A percentile compares a stretch with the other conserved stretches of the same genome.
Evolutionary conservation across 192 early-diverging fungal genomes (phyloP).

Genomic region (Piromyces finnis): DNA sequence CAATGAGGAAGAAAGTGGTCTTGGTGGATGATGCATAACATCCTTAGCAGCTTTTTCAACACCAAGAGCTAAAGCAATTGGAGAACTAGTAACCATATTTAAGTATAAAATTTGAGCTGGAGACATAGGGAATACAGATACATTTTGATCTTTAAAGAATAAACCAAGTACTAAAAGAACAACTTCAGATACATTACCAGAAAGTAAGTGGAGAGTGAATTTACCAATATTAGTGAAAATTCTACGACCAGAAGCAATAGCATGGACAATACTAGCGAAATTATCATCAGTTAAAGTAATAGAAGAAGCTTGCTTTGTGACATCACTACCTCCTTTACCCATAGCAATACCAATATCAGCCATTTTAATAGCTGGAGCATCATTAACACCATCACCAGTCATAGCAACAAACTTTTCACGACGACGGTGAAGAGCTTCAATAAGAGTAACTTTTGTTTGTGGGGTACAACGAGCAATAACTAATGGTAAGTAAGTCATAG

Average conservation of each 20-base stretch:
- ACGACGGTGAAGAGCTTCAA: constrained; percentile 21
- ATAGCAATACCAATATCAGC: constrained; percentile 58
- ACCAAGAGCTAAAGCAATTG: constrained; percentile 61
- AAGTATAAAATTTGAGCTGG: constrained; percentile 63
- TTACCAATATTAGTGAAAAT: constrained; percentile 62
- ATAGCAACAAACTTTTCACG: constrained; percentile 74
- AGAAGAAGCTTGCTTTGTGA: constrained; percentile 11
- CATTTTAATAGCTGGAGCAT: constrained; percentile 57
- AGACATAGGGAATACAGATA: constrained; percentile 5
- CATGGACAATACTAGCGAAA: constrained; percentile 62
- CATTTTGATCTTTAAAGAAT: constrained; percentile 39
- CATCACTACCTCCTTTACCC: constrained; percentile 9
- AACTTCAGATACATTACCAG: constrained; percentile 60
- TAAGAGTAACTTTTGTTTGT: constrained; percentile 15
- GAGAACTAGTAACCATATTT: constrained; percentile 64
- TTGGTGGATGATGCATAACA: constrained; percentile 56
- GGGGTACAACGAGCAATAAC: constrained; percentile 23
- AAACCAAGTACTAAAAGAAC: constrained; percentile 52
- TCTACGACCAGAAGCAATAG: constrained; percentile 60
- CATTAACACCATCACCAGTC: constrained; percentile 68
- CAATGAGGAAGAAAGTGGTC: constrained; percentile 33
- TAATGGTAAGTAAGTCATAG: constrained; percentile 12
- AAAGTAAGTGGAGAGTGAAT: constrained; percentile 50
- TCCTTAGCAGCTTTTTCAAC: constrained; percentile 39
- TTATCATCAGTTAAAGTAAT: constrained; percentile 51